Evolutionary conservation across 139 green algal genomes (phyloP).

Genomic region (Micromonas pusilla): DNA sequence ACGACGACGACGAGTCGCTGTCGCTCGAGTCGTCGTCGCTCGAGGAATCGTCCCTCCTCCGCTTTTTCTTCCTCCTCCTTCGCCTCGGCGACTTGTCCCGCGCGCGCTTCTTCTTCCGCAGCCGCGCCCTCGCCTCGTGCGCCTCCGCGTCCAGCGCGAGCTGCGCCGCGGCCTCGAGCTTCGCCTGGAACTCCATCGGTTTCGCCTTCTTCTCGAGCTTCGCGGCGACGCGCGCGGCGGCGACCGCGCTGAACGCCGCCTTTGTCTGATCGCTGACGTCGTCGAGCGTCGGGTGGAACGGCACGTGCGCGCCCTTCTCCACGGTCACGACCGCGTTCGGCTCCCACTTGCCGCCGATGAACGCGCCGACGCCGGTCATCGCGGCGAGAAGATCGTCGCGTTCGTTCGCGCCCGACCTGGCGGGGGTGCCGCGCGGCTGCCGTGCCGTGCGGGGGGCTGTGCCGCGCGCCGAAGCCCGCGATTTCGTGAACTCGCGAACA

Average conservation of each 20-base stretch:
- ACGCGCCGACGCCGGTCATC: not conserved
- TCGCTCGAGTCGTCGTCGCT: no score
- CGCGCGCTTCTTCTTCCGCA: not conserved
- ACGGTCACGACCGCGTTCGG: not conserved
- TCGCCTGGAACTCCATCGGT: not conserved
- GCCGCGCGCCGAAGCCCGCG: no score
- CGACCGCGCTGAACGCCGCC: not conserved
- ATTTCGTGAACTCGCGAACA: no score
- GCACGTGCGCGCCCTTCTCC: not conserved
- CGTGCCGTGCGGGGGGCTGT: no score
- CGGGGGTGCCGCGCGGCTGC: not conserved
- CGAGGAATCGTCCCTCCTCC: not conserved
- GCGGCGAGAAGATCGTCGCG: no score
- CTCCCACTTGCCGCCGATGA: not conserved
- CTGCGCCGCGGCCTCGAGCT: not conserved
- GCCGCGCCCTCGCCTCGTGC: not conserved
- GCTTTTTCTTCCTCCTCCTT: not conserved
- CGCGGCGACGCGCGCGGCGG: not conserved
- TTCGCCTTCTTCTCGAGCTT: not conserved
- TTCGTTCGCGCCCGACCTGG: no score
- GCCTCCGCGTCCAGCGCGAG: not conserved
- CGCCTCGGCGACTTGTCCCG: not conserved
- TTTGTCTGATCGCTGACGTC: not conserved
- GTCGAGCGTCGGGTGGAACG: not conserved
- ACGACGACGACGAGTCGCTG: not conserved